phyloP scores from a whole-genome alignment of 257 asterid species.

The Solanum tacnaense region DNA sequence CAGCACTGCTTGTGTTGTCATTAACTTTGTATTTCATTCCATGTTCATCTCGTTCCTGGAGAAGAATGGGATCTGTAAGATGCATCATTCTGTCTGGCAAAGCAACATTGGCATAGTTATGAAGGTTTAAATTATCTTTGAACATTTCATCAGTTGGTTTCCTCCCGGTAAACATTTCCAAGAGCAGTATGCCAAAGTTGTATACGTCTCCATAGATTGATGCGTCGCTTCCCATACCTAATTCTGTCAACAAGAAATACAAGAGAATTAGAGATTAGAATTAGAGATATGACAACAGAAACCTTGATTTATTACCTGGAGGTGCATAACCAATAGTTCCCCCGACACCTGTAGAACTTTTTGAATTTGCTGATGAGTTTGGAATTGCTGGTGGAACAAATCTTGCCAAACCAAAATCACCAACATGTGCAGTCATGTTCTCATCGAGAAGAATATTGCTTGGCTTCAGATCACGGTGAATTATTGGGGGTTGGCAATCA shows the following conservation, averaged over 20 bases:
- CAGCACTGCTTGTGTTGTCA: background rate
- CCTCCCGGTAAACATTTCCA: slow-evolving; percentile 10
- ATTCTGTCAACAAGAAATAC: slow-evolving; percentile 3
- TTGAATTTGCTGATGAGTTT: background rate
- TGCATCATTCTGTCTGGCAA: background rate
- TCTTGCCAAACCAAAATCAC: slow-evolving; percentile 8
- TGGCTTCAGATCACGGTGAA: slow-evolving; percentile 29
- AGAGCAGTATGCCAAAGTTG: slow-evolving; percentile 3
- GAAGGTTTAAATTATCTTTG: slow-evolving; percentile 5
- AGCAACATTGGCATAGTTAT: background rate
- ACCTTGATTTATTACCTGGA: slow-evolving; percentile 3
- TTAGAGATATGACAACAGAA: background rate
- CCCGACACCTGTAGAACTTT: background rate
- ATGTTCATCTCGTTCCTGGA: background rate
- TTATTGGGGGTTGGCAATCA: slow-evolving; percentile 4
- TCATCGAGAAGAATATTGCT: slow-evolving; percentile 17
- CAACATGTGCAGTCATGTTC: slow-evolving; percentile 5
- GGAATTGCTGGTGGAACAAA: background rate
- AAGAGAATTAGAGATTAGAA: background rate
- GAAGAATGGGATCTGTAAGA: background rate
- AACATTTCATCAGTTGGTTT: slow-evolving; percentile 14
- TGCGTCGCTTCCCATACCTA: slow-evolving; percentile 2
- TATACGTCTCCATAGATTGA: slow-evolving; percentile 10
- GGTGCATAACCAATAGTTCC: slow-evolving; percentile 9
- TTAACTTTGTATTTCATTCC: background rate